Evolutionary conservation across 139 green algal genomes (phyloP).

Genomic region (Haematococcus lacustris): DNA sequence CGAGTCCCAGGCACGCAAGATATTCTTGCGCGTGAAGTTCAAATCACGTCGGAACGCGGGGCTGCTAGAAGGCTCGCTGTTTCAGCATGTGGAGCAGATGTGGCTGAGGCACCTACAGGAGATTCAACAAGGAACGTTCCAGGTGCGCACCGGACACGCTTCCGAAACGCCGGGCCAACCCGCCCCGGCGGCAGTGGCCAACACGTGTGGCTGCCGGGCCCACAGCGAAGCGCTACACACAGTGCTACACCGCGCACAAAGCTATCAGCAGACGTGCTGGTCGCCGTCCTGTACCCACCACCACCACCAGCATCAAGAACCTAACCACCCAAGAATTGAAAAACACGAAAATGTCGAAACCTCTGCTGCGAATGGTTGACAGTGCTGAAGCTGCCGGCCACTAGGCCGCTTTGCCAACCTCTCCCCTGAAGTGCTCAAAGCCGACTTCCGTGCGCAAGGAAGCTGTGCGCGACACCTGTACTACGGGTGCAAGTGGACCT

Average conservation of each 20-base stretch:
- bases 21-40: slow-evolving; percentile 14
- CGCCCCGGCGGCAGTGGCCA: too few relatives aligned
- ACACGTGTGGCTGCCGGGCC: background rate
- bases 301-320: too few relatives aligned
- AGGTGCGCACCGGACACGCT: background rate
- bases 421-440: background rate
- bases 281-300: too few relatives aligned
- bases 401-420: background rate
- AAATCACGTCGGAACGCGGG: background rate
- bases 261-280: too few relatives aligned
- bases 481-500: background rate
- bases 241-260: too few relatives aligned
- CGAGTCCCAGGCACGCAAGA: slow-evolving; percentile 4
- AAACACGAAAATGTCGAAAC: background rate
- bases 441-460: background rate
- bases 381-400: background rate
- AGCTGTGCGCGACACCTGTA: background rate
- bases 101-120: slow-evolving; percentile 1
- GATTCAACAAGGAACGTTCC: background rate
- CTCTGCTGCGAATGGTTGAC: background rate
- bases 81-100: slow-evolving; percentile 2
- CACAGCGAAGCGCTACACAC: background rate
- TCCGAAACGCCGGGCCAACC: background rate
- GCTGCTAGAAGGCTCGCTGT: background rate
- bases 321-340: background rate